A percentile compares a stretch with the other conserved stretches of the same genome.
Conservation (phyloP, 179 eudicot genomes). For the Corrigiola litoralis region DNA sequence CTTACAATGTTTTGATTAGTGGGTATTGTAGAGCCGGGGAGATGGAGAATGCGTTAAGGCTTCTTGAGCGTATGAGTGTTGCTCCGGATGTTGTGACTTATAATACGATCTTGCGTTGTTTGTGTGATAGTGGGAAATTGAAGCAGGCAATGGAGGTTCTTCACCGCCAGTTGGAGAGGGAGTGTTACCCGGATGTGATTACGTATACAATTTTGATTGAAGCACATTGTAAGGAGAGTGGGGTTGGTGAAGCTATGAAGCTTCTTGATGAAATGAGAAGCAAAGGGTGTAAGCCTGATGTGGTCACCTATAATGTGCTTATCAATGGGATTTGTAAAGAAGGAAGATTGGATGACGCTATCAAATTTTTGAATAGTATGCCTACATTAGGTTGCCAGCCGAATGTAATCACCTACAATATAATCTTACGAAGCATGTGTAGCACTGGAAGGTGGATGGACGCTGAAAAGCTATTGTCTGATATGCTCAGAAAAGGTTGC, state of each 20-base stretch:
- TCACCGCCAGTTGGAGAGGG: constrained; percentile 50
- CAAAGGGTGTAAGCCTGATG: constrained; percentile 81
- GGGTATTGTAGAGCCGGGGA: constrained; percentile 87
- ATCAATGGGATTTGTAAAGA: constrained; percentile 86
- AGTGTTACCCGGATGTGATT: constrained; percentile 75
- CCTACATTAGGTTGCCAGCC: constrained; percentile 72
- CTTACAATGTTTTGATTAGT: constrained; percentile 77
- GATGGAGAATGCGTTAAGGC: constrained; percentile 54
- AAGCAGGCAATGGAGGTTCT: constrained; percentile 76
- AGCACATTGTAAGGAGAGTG: constrained; percentile 74
- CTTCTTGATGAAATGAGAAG: constrained; percentile 86
- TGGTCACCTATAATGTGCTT: constrained; percentile 85
- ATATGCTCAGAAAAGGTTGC: constrained; percentile 71
- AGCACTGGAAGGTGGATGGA: constrained; percentile 90
- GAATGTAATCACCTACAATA: constrained; percentile 71
- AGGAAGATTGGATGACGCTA: constrained; percentile 80
- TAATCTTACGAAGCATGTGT: constrained; percentile 71
- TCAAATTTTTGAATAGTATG: constrained; percentile 63
- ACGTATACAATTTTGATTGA: constrained; percentile 88
- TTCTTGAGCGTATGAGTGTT: constrained; percentile 75
- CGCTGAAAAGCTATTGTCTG: constrained; percentile 67
- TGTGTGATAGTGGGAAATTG: constrained; percentile 75
- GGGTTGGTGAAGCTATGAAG: constrained; percentile 82
- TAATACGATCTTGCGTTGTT: constrained; percentile 69
- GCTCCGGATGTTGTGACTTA: constrained; percentile 86